Evolutionary conservation across 108 stramenopile genomes (phyloP).

Genomic region (Poteriospumella lacustris): DNA sequence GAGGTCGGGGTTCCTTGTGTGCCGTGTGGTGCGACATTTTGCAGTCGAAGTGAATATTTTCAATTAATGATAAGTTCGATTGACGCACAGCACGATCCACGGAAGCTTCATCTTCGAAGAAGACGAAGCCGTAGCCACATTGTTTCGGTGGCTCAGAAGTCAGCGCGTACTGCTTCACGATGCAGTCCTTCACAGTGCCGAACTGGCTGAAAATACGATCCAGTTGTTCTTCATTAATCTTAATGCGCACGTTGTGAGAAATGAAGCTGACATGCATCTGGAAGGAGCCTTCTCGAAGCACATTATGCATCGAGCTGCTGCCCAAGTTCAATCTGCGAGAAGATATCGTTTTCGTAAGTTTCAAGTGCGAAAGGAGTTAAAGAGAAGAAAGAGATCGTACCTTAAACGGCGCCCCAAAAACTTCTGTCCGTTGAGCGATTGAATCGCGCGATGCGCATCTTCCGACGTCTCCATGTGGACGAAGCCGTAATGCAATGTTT

Average conservation of each 20-base stretch:
- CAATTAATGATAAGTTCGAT: no score
- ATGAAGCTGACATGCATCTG: background rate
- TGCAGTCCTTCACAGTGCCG: background rate
- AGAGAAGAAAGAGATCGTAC: no score
- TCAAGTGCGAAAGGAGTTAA: no score
- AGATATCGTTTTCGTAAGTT: no score
- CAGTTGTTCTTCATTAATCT: background rate
- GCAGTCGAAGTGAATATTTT: no score
- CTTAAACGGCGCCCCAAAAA: background rate
- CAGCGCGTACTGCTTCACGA: background rate
- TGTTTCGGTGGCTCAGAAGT: background rate
- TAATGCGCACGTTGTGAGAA: no score
- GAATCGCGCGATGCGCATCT: background rate
- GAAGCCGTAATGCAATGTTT: background rate
- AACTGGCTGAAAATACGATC: background rate
- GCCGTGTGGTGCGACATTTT: no score
- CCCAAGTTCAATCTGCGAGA: no score
- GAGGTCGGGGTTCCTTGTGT: no score
- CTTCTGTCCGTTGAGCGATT: background rate
- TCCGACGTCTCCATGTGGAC: background rate
- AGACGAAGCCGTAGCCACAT: background rate
- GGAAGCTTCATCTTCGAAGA: background rate
- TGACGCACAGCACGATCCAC: background rate
- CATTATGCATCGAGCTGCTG: no score
- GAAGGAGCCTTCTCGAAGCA: no score